Evolutionary conservation across 495 filamentous ascomycete genomes (phyloP).

Genomic region (Emericellopsis terricola): DNA sequence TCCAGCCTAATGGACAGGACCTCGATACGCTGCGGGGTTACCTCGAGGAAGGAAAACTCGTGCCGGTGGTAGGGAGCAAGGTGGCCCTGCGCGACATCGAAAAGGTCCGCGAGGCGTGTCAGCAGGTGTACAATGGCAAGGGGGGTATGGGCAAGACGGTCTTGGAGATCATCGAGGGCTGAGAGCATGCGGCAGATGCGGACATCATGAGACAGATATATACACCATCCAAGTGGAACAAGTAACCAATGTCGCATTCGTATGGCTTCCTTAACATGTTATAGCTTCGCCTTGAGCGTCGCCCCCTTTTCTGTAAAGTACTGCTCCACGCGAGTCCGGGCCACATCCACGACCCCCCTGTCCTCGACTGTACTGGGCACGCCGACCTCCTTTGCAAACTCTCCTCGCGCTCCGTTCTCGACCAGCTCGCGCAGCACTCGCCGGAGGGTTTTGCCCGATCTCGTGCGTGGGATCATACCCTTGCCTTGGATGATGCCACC

Average conservation of each 20-base stretch:
- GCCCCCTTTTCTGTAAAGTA: constrained; percentile 27
- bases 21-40: constrained; percentile 21
- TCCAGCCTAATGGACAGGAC: too few relatives aligned
- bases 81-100: constrained; percentile 27
- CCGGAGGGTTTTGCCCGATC: constrained; percentile 73
- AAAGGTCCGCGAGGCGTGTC: constrained; percentile 22
- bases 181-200: too few relatives aligned
- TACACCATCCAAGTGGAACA: too few relatives aligned
- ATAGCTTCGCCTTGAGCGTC: constrained; percentile 35
- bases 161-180: too few relatives aligned
- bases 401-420: constrained; percentile 41
- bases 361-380: constrained; percentile 40
- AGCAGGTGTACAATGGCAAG: constrained; percentile 27
- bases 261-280: too few relatives aligned
- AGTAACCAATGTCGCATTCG: too few relatives aligned
- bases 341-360: constrained; percentile 26
- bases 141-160: constrained; percentile 40
- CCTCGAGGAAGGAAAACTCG: constrained; percentile 27
- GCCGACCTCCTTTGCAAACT: constrained; percentile 28
- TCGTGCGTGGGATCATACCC: constrained; percentile 85
- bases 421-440: constrained; percentile 65
- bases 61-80: constrained; percentile 20
- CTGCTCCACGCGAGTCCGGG: constrained; percentile 24
- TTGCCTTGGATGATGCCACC: constrained; percentile 70
- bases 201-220: too few relatives aligned